Evolutionary conservation across 345 rosid species (phyloP).

Genomic region (Punica granatum): DNA sequence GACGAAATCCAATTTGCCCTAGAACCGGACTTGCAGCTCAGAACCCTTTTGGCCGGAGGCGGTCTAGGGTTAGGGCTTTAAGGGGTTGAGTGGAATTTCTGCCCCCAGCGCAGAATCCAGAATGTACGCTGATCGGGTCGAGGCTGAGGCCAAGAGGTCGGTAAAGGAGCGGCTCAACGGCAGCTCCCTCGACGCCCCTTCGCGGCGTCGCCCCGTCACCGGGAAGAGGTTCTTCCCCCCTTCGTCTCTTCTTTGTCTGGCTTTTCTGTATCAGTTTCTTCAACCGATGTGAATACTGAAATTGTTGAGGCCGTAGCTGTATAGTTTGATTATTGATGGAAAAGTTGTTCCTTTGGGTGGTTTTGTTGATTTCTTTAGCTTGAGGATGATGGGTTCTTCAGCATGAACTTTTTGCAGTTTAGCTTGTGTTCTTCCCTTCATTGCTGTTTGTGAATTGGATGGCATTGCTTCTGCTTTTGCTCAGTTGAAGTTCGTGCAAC

Average conservation of each 20-base stretch:
- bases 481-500: not conserved
- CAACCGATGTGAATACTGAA: not conserved
- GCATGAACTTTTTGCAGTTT: not conserved
- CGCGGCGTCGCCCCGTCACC: conserved; percentile 48
- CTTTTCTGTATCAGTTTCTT: not conserved
- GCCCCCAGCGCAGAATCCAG: not conserved
- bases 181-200: conserved; percentile 35
- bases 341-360: not conserved
- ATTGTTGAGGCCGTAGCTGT: not conserved
- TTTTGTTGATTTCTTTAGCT: not conserved
- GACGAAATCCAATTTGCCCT: too few species aligned
- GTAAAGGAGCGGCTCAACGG: conserved; percentile 80
- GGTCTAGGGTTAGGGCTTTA: conserved; percentile 33
- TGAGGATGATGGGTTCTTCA: not conserved
- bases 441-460: not conserved
- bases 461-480: not conserved
- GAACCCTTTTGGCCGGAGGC: not conserved
- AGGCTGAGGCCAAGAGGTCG: conserved; percentile 47
- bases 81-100: not conserved
- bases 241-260: not conserved
- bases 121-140: conserved; percentile 96
- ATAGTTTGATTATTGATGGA: not conserved
- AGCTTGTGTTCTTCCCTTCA: not conserved
- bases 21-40: too few species aligned
- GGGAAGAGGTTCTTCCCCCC: conserved; percentile 61